Evolutionary conservation across 2,329 filamentous ascomycete genomes (phyloP), one percentile per base, ranked within the genome.

Genomic region (Fulvia fulva): DNA sequence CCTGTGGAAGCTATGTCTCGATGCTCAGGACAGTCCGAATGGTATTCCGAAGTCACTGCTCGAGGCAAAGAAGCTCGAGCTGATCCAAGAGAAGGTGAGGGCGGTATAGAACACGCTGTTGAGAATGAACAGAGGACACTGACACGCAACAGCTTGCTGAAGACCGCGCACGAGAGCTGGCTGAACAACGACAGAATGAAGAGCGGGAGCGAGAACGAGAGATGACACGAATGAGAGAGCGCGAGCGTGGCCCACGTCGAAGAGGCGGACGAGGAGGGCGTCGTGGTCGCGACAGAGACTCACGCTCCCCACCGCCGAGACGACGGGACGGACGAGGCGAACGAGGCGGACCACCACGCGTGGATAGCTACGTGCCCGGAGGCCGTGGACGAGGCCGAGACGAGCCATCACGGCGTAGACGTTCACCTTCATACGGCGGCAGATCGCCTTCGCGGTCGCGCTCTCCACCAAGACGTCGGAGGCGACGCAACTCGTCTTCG

Each of bases 31-130:
- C 43, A 96, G 87, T 72, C 86, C 91, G 0, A 89, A 94, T 71
- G 94, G 94, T 55, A 91, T 99, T 12, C 93, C 94, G 0, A 93
- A 96, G 74, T 92, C 97, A 75, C 81, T 99, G 44, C 78, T 99
- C 2, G 94, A 99, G 73, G 92, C 93, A 0, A 99, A 99, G 80
- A 99, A 97, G 76, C 78, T 90, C 46, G 94, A 99, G 75, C 80
- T 99, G 50, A 90, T 94, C 62, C 91, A 97, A 75, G 91, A 97
- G 76, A 96, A 96, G 87, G 93, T 95, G 73, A 41, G 37, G 32
- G 71, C 28, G 21, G 12, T 12, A 55, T 16, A 46, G 19, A 30
- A 8, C 46, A 25, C 30, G 30, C 25, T 12, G n/a, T 1, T 53
- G 14, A 19, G 23, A 26, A 26, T 26, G 25, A 3, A 43, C 28